Evolutionary conservation across 352 stramenopile genomes (phyloP).

Genomic region (Thalassiosira exigua): DNA sequence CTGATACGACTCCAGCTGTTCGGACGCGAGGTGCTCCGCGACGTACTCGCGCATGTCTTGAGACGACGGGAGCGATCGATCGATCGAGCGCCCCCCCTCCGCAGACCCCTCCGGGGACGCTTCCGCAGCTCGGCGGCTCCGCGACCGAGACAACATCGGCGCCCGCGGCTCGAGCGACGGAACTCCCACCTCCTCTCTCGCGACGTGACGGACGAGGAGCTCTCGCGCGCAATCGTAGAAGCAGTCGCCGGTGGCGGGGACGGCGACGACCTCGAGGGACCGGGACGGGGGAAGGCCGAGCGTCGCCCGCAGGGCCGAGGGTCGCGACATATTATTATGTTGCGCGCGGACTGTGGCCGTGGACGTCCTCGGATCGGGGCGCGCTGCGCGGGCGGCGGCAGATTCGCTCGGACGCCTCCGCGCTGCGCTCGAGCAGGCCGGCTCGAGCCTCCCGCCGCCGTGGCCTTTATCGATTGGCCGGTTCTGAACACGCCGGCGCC

Average conservation of each 20-base stretch:
- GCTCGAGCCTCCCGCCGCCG: too few species aligned
- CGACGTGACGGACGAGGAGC: slow-evolving; percentile 9
- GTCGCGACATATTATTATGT: slow-evolving; percentile 53
- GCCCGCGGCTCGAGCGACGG: background rate
- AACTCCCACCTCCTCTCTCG: background rate
- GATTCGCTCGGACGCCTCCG: too few species aligned
- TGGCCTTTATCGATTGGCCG: too few species aligned
- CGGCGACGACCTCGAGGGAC: slow-evolving; percentile 39
- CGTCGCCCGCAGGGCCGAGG: slow-evolving; percentile 32
- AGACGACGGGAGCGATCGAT: slow-evolving; percentile 16
- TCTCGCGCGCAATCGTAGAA: slow-evolving; percentile 50
- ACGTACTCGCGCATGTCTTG: slow-evolving; percentile 45
- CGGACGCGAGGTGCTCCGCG: slow-evolving; percentile 26
- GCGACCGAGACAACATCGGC: background rate
- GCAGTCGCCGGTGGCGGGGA: slow-evolving; percentile 43
- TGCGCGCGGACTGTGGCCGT: too few species aligned
- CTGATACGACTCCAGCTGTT: slow-evolving; percentile 45
- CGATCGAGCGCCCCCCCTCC: background rate
- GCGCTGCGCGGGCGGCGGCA: too few species aligned
- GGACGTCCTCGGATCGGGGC: too few species aligned
- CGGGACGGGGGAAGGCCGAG: slow-evolving; percentile 26
- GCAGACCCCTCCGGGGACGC: background rate
- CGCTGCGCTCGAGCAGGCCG: too few species aligned
- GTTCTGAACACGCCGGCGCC: too few species aligned
- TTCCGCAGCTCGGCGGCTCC: background rate